Conservation (phyloP, 768 basidiomycete species). For the Naematelia encephala region DNA sequence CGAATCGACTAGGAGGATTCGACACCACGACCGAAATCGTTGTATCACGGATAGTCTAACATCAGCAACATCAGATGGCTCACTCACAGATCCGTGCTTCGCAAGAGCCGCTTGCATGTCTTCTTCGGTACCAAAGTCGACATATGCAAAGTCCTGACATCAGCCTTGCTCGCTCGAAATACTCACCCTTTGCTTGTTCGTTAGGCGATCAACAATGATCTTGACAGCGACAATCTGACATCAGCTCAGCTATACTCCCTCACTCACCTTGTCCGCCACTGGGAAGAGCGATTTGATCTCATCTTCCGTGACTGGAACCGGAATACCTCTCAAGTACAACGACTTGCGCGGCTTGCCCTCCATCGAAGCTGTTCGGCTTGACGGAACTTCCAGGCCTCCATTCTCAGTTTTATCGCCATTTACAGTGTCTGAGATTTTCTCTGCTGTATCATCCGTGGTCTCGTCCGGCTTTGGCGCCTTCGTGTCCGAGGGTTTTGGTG, state of each 20-base stretch:
- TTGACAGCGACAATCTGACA: conserved; percentile 38
- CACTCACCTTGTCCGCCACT: conserved; percentile 25
- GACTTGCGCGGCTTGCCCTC: conserved; percentile 9
- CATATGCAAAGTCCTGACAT: conserved; percentile 64
- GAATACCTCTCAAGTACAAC: conserved; percentile 37
- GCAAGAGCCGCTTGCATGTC: conserved; percentile 74
- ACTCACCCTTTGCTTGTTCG: conserved; percentile 36
- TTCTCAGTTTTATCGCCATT: not conserved
- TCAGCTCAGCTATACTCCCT: conserved; percentile 53
- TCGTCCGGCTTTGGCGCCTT: conserved; percentile 3
- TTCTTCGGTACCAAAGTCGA: conserved; percentile 87
- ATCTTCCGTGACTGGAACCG: conserved; percentile 17
- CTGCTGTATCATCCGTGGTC: conserved; percentile 3
- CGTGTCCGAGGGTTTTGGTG: not conserved
- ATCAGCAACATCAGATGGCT: conserved; percentile 4
- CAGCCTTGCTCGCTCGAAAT: conserved; percentile 5
- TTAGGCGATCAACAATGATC: conserved; percentile 31
- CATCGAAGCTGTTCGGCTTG: not conserved
- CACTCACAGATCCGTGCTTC: conserved; percentile 66
- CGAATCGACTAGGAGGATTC: conserved; percentile 28
- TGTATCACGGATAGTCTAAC: conserved; percentile 39
- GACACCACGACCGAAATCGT: conserved; percentile 36
- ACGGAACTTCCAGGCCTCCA: not conserved
- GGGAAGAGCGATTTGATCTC: conserved; percentile 19
- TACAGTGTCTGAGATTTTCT: not conserved